Base-by-base conservation (phyloP, 352 stramenopile genomes). In the Pythium aphanidermatum region DNA sequence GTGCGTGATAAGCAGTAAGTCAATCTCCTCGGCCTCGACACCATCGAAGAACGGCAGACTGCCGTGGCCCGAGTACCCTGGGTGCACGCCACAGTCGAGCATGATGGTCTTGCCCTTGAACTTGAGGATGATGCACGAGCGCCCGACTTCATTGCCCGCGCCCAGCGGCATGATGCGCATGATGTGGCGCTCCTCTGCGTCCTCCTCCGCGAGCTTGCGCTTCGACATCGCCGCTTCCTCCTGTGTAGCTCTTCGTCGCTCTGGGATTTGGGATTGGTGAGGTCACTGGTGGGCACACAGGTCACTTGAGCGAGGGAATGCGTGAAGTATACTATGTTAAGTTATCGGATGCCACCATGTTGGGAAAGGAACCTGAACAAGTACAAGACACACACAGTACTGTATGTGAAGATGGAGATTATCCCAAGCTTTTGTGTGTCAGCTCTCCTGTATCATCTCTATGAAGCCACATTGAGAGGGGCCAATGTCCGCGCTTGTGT, bases 31-130 rank as follows among this genome's bases (percentile, higher is more conserved):
- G 30, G 86, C 83, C 65, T 98, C 92, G 27, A 99, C 93, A 36
- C 83, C 87, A 70, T 99, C 95, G 40, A 99, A 97, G 73, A 98
- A 98, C n/a, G 97, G 96, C 51, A 99, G 58, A 30, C 93, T 96
- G 34, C 96, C 93, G 70, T 98, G 88, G 16, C 97, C 96, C 37
- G 95, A 96, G 69, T 98, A 98, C 23, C 92, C 83, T 14, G 85
- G 86, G 46, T 95, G 83, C 42, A 95, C 81, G 51, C 84, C 84
- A 46, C 85, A 96, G 74, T 95, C 83, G 29, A 96, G 74, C 76
- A 99, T 90, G 60, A 99, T 97, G 16, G 89, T 98, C 72, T 98
- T 98, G 46, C 95, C 95, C 58, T 98, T 97, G 83, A 99, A 99
- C 70, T 98, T 97, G 26, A 99, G 74, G 52, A 99, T 82, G 65